Base-by-base conservation (phyloP, 495 filamentous ascomycete species). In the Lentithecium fluviatile region DNA sequence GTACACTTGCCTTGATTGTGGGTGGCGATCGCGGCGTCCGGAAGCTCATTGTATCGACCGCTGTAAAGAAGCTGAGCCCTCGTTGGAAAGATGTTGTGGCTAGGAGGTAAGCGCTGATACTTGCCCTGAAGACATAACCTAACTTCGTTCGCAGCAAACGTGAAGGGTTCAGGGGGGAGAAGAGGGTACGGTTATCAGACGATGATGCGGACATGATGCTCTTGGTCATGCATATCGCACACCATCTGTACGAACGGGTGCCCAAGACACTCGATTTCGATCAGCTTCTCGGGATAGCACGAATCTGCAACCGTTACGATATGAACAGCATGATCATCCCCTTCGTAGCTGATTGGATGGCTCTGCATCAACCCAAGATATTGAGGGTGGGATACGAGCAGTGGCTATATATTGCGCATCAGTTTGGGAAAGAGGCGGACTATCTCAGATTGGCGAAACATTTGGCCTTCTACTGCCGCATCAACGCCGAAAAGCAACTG, bases 351-450 rank as follows among this genome's bases (percentile, higher is more conserved):
- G 29, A n/a, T 1, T 64, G 61, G 61, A 19, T 38, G 6, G 7
- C 12, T 3, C 54, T 19, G 3, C 40, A 43, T 32, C 13, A 29
- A 11, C 6, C 21, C 11, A 24, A 29, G 12, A 17, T 59, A 8
- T n/a, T 58, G 40, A n/a, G 26, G 5, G 2, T 17, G 1, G 61
- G 61, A 5, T 36, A 20, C 13, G 61, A 64, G 38, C 15, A 54
- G 21, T 58, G 47, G 54, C 13, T 64, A 36, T 59, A 52, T 19
- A 32, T 64, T 11, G 61, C 61, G 17, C 53, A 54, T 25, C 54
- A 58, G 36, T 64, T 64, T 50, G 61, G 61, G 7, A 48, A 11
- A 12, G 54, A 64, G 61, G 48, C 46, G 34, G 50, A 54, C 20
- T 64, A 58, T 40, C 4, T 36, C 20, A 17, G 15, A 13, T 29